phyloP scores from a whole-genome alignment of 495 filamentous ascomycete species.

The Pyrenula massariospora region DNA sequence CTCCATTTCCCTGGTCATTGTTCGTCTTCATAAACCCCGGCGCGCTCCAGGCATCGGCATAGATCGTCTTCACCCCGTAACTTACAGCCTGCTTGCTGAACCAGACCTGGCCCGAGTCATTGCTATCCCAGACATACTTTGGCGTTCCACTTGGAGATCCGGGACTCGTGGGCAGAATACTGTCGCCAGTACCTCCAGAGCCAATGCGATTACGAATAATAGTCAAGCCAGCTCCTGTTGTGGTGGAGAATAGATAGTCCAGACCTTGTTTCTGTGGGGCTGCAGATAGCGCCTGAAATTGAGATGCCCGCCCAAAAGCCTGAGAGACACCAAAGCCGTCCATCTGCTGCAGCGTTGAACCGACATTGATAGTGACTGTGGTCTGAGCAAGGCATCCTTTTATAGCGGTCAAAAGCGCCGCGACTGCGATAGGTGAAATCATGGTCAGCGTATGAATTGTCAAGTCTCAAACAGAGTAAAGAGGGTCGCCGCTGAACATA shows the following conservation, averaged over 20 bases:
- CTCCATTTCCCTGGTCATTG: conserved; percentile 22
- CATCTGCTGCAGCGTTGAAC: conserved; percentile 21
- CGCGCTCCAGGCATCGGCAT: conserved; percentile 45
- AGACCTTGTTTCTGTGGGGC: conserved; percentile 27
- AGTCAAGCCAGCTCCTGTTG: conserved; percentile 35
- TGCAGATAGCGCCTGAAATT: conserved; percentile 7
- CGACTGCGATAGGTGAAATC: neutral
- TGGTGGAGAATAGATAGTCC: conserved; percentile 34
- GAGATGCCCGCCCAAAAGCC: conserved; percentile 32
- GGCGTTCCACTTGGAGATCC: conserved; percentile 18
- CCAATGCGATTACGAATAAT: conserved; percentile 44
- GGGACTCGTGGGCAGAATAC: conserved; percentile 29
- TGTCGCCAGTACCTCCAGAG: conserved; percentile 24
- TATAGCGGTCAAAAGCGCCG: neutral
- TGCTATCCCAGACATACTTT: conserved; percentile 32
- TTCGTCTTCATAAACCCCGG: conserved; percentile 49
- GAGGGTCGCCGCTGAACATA: too few species aligned
- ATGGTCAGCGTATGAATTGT: too few species aligned
- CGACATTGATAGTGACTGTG: conserved; percentile 22
- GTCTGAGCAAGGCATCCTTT: neutral
- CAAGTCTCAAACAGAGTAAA: too few species aligned
- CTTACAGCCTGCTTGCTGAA: conserved; percentile 32
- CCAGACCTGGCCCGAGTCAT: conserved; percentile 38
- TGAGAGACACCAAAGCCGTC: conserved; percentile 39
- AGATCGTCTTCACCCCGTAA: conserved; percentile 32